phyloP scores from a whole-genome alignment of 2,329 filamentous ascomycete genomes.

The Clonostachys sp. region DNA sequence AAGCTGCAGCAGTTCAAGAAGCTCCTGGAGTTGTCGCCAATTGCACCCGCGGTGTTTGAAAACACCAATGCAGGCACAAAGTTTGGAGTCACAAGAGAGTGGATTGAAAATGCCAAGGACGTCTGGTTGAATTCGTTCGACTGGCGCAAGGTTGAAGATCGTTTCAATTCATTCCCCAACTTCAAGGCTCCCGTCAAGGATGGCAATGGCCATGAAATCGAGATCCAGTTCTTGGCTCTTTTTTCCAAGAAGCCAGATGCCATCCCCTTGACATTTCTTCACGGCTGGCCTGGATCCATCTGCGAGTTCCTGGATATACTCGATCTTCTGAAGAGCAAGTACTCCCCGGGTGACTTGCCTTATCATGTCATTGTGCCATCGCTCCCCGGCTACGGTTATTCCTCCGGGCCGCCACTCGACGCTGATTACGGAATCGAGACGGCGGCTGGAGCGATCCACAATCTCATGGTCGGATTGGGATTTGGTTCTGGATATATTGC shows the following conservation, averaged over 20 bases:
- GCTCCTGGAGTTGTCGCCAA: no score
- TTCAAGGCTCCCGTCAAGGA: background rate
- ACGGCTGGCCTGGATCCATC: slow-evolving; percentile 5
- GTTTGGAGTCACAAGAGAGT: background rate
- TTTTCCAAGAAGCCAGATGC: slow-evolving; percentile 5
- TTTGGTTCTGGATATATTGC: slow-evolving; percentile 4
- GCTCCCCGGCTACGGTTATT: slow-evolving; percentile 6
- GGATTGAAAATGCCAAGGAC: background rate
- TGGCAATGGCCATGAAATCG: background rate
- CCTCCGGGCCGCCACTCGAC: slow-evolving; percentile 3
- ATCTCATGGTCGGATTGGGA: slow-evolving; percentile 4
- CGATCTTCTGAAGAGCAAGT: slow-evolving; percentile 2
- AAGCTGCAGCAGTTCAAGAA: no score
- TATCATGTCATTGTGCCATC: slow-evolving; percentile 5
- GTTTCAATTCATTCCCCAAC: background rate
- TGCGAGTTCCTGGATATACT: slow-evolving; percentile 3
- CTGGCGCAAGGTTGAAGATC: background rate
- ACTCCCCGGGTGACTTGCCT: slow-evolving; percentile 2
- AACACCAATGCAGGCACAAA: background rate
- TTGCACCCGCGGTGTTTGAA: background rate
- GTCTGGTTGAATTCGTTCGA: background rate
- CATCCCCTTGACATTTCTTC: slow-evolving; percentile 4
- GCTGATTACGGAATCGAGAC: slow-evolving; percentile 1
- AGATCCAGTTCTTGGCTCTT: background rate
- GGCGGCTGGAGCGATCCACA: slow-evolving; percentile 1